Evolutionary conservation across 257 asterid species (phyloP).

Genomic region (Perilla frutescens): DNA sequence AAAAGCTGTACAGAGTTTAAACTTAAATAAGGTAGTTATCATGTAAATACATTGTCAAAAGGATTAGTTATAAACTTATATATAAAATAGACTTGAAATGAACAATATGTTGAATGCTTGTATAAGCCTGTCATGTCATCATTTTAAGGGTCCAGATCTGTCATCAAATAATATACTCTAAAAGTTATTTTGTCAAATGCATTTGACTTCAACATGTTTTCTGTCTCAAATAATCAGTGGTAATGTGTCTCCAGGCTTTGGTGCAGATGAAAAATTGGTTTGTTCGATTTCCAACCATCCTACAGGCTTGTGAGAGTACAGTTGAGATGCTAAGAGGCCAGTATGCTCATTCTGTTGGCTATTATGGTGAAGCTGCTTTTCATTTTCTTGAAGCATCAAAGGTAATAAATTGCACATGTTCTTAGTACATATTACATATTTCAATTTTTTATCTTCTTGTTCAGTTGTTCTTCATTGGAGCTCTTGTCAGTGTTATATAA

Average conservation of each 20-base stretch:
- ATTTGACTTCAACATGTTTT: neutral
- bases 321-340: conserved; percentile 96
- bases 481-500: conserved; percentile 17
- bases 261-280: conserved; percentile 92
- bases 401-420: conserved; percentile 47
- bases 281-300: conserved; percentile 86
- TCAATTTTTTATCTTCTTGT: neutral
- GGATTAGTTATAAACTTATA: neutral
- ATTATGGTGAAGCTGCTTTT: conserved; percentile 80
- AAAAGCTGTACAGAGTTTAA: conserved; percentile 19
- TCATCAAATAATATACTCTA: neutral
- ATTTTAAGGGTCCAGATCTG: conserved; percentile 9
- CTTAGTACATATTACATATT: conserved; percentile 5
- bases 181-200: conserved; percentile 15
- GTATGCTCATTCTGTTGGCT: conserved; percentile 90
- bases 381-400: conserved; percentile 93
- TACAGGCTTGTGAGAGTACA: conserved; percentile 88
- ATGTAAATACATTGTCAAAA: conserved; percentile 1
- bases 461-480: neutral
- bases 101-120: conserved; percentile 14
- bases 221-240: neutral
- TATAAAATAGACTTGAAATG: conserved; percentile 28
- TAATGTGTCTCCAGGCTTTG: conserved; percentile 66
- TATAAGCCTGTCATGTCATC: neutral
- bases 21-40: conserved; percentile 11